phyloP scores from a whole-genome alignment of 1,139 yeast species.

The Blastobotrys buckinghamii region DNA sequence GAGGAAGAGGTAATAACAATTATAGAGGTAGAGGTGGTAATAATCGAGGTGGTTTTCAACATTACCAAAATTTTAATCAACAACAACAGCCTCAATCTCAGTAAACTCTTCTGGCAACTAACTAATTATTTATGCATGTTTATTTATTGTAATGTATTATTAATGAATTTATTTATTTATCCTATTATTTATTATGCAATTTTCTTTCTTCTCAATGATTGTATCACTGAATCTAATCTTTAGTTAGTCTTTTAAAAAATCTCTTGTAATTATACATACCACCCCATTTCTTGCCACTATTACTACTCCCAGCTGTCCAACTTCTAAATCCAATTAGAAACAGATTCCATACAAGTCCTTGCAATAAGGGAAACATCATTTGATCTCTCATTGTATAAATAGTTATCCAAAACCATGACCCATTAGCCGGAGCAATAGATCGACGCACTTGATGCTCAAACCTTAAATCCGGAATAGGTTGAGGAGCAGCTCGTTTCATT shows the following conservation, averaged over 20 bases:
- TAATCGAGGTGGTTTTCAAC: neutral
- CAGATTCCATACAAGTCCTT: slow-evolving; percentile 48
- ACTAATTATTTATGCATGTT: slow-evolving; percentile 1
- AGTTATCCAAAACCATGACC: slow-evolving; percentile 25
- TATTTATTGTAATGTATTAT: neutral
- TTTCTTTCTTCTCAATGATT: neutral
- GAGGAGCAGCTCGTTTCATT: slow-evolving; percentile 17
- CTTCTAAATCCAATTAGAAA: slow-evolving; percentile 39
- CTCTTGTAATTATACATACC: slow-evolving; percentile 16
- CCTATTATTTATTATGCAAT: neutral
- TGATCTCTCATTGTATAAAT: slow-evolving; percentile 34
- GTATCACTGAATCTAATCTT: neutral
- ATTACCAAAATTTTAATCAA: neutral
- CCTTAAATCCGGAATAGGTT: slow-evolving; percentile 31
- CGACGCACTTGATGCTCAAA: slow-evolving; percentile 29
- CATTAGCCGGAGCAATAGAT: slow-evolving; percentile 31
- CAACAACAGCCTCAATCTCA: neutral
- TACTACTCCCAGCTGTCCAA: slow-evolving; percentile 27
- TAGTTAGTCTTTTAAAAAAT: neutral
- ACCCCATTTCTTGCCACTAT: slow-evolving; percentile 29
- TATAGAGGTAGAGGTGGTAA: neutral
- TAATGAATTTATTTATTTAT: neutral
- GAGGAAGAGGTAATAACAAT: slow-evolving; percentile 5
- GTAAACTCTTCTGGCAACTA: too few relatives aligned
- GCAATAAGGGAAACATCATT: slow-evolving; percentile 37